Evolutionary conservation across 2,329 filamentous ascomycete genomes (phyloP).

Genomic region (Botryotinia globosa): DNA sequence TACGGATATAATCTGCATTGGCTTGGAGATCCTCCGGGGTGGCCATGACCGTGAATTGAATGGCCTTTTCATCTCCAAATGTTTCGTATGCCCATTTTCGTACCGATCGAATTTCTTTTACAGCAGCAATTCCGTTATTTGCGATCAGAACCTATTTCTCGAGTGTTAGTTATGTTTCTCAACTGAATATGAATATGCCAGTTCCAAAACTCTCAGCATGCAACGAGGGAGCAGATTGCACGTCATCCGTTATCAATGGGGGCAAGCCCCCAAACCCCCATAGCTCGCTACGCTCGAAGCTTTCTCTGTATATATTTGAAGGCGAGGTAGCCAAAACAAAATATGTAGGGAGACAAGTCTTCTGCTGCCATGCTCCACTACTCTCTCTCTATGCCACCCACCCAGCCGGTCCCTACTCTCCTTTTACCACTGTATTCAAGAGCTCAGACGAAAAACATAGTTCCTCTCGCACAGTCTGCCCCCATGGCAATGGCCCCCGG

Average conservation of each 20-base stretch:
- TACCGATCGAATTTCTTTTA: conserved; percentile 98
- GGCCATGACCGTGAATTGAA: conserved; percentile 99
- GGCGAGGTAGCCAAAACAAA: neutral
- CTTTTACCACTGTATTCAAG: neutral
- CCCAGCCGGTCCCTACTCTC: too few relatives aligned
- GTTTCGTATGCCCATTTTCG: conserved; percentile 99
- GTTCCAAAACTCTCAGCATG: neutral
- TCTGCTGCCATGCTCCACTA: neutral
- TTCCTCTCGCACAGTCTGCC: neutral
- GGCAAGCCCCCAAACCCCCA: neutral
- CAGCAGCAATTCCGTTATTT: conserved; percentile 99
- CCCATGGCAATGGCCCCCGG: neutral
- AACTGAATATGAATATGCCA: neutral
- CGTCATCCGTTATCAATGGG: neutral
- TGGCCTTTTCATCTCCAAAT: conserved; percentile 95
- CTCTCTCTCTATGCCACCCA: neutral
- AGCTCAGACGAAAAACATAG: neutral
- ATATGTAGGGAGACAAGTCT: neutral
- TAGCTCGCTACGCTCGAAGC: neutral
- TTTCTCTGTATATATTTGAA: neutral
- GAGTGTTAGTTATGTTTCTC: neutral
- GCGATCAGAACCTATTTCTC: conserved; percentile 81
- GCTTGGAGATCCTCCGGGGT: conserved; percentile 96
- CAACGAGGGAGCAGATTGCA: neutral
- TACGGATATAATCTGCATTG: conserved; percentile 98